Conservation (phyloP, 345 rosid genomes). For the Eutrema japonicum region DNA sequence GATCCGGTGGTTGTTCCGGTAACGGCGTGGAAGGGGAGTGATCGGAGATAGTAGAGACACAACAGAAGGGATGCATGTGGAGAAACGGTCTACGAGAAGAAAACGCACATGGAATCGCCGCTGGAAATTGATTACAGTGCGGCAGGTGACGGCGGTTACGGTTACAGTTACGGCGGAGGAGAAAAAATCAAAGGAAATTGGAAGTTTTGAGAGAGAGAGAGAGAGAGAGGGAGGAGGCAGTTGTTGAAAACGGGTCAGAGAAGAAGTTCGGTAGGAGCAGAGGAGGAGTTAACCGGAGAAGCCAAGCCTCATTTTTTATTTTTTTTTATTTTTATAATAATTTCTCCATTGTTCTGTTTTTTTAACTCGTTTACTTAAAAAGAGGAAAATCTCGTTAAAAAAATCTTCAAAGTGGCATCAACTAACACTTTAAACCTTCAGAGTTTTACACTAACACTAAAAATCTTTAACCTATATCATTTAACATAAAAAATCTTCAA, state of each 20-base stretch:
- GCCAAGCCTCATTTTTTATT: not conserved
- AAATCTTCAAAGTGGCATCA: too few relatives aligned
- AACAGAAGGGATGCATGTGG: constrained; percentile 66
- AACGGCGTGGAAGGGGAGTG: constrained; percentile 45
- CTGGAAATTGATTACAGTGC: constrained; percentile 12
- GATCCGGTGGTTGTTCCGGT: constrained; percentile 26
- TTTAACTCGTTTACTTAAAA: not conserved
- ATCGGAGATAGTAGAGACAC: constrained; percentile 48
- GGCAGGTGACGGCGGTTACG: constrained; percentile 23
- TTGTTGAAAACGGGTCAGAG: constrained; percentile 5
- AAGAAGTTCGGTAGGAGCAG: constrained; percentile 8
- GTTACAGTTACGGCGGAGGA: constrained; percentile 24
- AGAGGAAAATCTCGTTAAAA: too few relatives aligned
- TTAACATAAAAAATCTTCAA: too few relatives aligned
- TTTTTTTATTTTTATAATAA: not conserved
- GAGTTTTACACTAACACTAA: too few relatives aligned
- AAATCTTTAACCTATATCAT: too few relatives aligned
- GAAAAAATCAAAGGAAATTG: not conserved
- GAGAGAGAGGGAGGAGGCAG: not conserved
- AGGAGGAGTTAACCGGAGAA: constrained; percentile 26
- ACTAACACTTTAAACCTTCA: too few relatives aligned
- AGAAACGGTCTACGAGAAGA: not conserved
- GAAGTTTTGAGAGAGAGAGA: not conserved
- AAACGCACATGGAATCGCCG: constrained; percentile 11
- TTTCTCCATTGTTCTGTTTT: not conserved